Base-by-base conservation (phyloP, 2,329 filamentous ascomycete species). In the Plenodomus tracheiphilus region DNA sequence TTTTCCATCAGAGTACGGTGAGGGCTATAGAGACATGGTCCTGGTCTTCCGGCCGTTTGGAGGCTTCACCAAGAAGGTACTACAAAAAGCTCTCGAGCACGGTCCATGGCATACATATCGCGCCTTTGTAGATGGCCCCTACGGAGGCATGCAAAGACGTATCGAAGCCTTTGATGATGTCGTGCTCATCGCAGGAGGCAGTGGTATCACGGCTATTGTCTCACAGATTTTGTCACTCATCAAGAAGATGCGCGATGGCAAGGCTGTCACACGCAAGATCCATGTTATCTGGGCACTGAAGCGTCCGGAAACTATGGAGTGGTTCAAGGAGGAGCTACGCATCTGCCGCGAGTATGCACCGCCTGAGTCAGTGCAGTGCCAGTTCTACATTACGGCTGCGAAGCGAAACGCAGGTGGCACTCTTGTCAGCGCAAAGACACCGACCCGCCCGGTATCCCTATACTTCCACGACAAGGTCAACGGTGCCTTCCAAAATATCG, bases 221-320 rank as follows among this genome's bases (percentile, higher is more conserved):
- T 95, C 90, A 8, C 91, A 97, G 68, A 79, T 97, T 2, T 80
- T 97, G 18, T 90, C 96, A 59, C 78, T 97, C n/a, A 95, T 97
- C 75, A 97, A 96, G 75, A 86, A 91, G 50, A 96, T 97, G 87
- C 86, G 91, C 50, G 92, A 96, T 66, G 89, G 91, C 41, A 96
- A 96, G 72, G 92, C 93, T 28, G 90, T 96, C 38, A 97, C 92
- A 2, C 90, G 88, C 69, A 89, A 87, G 56, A 87, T 97, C 4
- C 87, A 94, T 15, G 89, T 97, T 1, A 84, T 97, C n/a, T 97
- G 93, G 93, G 86, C 92, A 4, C 78, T 97, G 58, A 96, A 94
- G 74, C 85, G 89, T 47, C 85, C 94, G 13, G 93, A 97, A 71
- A 90, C 91, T 1, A 91, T 97, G 85, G 91, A 97, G 69, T 97